phyloP scores from a whole-genome alignment of 805 yeast genomes.

The Metschnikowia chrysomelidarum region DNA sequence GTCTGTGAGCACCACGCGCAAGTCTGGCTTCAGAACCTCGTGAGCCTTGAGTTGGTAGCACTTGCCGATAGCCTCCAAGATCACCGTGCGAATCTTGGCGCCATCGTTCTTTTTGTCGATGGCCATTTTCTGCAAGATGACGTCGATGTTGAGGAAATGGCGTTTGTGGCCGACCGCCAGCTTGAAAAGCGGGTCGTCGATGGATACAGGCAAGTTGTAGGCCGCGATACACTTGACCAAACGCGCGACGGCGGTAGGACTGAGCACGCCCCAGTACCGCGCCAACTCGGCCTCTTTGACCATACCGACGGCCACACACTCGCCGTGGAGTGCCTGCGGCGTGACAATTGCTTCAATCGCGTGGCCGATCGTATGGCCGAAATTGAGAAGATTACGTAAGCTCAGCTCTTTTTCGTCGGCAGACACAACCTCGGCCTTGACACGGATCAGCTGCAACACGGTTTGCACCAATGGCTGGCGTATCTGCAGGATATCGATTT shows the following conservation, averaged over 20 bases:
- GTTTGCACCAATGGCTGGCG: conserved; percentile 72
- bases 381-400: conserved; percentile 84
- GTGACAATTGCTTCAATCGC: conserved; percentile 97
- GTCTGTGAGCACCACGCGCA: conserved; percentile 79
- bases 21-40: conserved; percentile 73
- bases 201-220: conserved; percentile 80
- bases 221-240: conserved; percentile 77
- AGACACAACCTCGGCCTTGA: conserved; percentile 92
- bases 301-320: conserved; percentile 98
- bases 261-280: conserved; percentile 83
- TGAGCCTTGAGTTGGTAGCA: conserved; percentile 90
- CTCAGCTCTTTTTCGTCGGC: conserved; percentile 95
- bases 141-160: conserved; percentile 67
- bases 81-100: conserved; percentile 78
- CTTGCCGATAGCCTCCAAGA: conserved; percentile 80
- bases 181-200: conserved; percentile 65
- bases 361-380: conserved; percentile 97
- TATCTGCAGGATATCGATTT: conserved; percentile 60
- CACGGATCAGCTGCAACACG: conserved; percentile 81
- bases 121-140: conserved; percentile 79
- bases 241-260: conserved; percentile 93
- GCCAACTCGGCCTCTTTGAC: conserved; percentile 92
- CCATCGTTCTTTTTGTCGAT: conserved; percentile 98
- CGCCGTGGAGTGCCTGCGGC: conserved; percentile 96
- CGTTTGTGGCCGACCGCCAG: conserved; percentile 65